Evolutionary conservation across 2,329 filamentous ascomycete genomes (phyloP), one percentile per base, ranked within the genome.

Genomic region (Scytalidium sp.): DNA sequence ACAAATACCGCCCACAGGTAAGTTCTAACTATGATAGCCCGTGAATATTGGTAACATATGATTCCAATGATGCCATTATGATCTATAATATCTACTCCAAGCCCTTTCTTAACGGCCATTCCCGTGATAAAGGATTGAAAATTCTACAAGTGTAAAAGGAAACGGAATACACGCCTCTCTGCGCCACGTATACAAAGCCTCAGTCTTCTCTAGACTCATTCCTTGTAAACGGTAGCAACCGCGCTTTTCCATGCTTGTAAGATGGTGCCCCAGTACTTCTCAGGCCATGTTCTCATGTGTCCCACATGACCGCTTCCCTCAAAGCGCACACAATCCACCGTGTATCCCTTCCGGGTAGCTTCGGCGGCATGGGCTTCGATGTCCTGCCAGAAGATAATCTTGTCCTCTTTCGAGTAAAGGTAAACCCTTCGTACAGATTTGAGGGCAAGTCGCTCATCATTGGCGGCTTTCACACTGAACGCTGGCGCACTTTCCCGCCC

Each of bases 271-370:
- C 83, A 87, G 59, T 87, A 87, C 61, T 75, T 70, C 25, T 72
- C 72, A 1, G 76, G 74, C 49, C 83, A 75, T 63, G 74, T 66
- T 17, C 76, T 70, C 68, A 86, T 77, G 60, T 86, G 81, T 1
- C 79, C 80, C 17, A 84, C 83, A 63, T 87, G 83, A 1, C 74
- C 67, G 45, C 77, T 82, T 3, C 75, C 77, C 45, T 80, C 72
- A 53, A 87, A 87, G 23, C 75, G 58, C 50, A 80, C 76, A 19
- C 71, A 67, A 1, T 72, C 67, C 2, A 77, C 74, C 19, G 62
- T 59, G 55, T 77, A 84, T 0, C 82, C 83, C 47, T 69, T 68
- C 11, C 61, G 58, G 51, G 61, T 68, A 2, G 79, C 75, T 29
- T 72, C 64, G 2, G 73, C 72, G 1, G 74, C 77, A 56, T 84